Base-by-base conservation (phyloP, 2,329 filamentous ascomycete species). In the Cladosporium austrohemisphaericum region DNA sequence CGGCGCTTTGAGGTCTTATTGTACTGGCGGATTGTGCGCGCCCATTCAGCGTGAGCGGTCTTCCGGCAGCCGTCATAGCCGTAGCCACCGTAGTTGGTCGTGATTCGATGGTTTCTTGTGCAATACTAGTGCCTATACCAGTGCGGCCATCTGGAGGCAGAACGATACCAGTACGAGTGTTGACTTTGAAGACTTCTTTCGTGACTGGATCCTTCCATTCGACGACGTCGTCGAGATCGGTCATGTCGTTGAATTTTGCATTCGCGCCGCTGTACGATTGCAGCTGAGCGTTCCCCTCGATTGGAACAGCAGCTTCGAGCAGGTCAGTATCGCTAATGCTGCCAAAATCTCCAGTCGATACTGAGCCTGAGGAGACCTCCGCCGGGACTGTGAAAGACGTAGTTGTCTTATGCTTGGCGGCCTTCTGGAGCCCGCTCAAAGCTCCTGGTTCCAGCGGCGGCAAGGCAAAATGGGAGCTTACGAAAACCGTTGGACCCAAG, bases 121-220 rank as follows among this genome's bases (percentile, higher is more conserved):
- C 23, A 44, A 22, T 10, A 51, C 5, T 32, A 33, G 33, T 9
- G 10, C 31, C 5, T 49, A 38, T 10, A 4, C 41, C 9, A 14
- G 25, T 5, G 13, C 19, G 22, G n/a, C 32, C 33, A 8, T 36
- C 25, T 11, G 29, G n/a, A 2, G 54, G 55, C 28, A 61, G 37
- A 0, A 70, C 63, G 14, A 68, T 66, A 1, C 81, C 83, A 8
- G 80, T 85, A 16, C 76, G 72, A 5, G 71, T 59, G 54, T 84
- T 78, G n/a, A 86, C 63, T 2, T 70, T 49, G 37, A 73, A 74
- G 1, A 56, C 69, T 51, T 76, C 67, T 54, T 75, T 77, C 1
- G 80, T 86, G 7, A 67, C 59, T 0, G 84, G 83, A 57, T 89
- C 79, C 1, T 70, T 72, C 85, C 85, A 89, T 13, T 67, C 52